Evolutionary conservation across 1,284 basidiomycete genomes (phyloP), one percentile per base, ranked within the genome.

Genomic region (Gymnopus androsaceus): DNA sequence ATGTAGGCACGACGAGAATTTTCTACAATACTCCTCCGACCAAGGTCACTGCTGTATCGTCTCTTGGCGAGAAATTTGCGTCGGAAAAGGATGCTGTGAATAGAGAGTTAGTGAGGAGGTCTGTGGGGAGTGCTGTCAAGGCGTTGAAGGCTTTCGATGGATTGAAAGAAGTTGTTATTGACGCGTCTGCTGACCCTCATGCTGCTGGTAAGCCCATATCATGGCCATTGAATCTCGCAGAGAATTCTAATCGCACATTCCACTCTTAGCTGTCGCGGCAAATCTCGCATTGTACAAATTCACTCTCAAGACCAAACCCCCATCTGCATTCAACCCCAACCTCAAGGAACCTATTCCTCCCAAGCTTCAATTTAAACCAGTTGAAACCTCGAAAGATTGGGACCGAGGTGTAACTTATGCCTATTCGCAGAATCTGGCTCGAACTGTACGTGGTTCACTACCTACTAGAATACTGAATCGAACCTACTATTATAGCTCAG

Each of bases 401-500:
- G 78, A 88, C 30, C 77, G 79, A 7, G 91, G 91, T 31, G 77
- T 82, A 2, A 62, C 88, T 38, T 94, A 90, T 64, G 91, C 86
- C 2, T 74, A 85, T 57, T 86, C 90, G 3, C 93, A 95, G 73
- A 95, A 95, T 70, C 75, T 92, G 64, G 90, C 92, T 12, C 80
- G 92, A 45, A 93, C 92, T 51, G 87, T 84, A 66, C 45, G 78
- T 62, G 23, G 45, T 53, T 3, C n/a, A 17, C 33, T 63, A 37
- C 34, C 55, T 57, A n/a, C n/a, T n/a, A n/a, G n/a, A n/a, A 38
- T 27, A 36, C 12, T 21, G 45, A 17, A 38, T 36, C 36, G 34
- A 42, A 34, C 5, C 28, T 21, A 11, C 17, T 25, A 27, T 15
- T 21, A 4, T 66, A 90, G 84, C 78, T 95, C 50, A 87, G 84